Conservation (phyloP, 352 stramenopile genomes). For the Pythium diclinum region DNA sequence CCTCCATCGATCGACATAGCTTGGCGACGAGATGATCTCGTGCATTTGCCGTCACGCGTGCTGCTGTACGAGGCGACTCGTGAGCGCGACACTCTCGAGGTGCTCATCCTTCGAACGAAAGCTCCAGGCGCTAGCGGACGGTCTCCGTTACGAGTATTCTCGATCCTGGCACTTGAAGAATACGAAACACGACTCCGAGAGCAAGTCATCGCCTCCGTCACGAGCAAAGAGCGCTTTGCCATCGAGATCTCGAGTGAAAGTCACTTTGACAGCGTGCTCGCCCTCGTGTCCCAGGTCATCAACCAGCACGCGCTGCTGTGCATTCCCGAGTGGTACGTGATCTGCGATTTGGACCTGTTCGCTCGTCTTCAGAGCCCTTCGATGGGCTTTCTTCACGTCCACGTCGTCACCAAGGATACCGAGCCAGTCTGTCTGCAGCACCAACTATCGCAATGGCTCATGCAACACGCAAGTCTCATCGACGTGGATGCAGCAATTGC, state of each 20-base stretch:
- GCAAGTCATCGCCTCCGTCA: slow-evolving; percentile 24
- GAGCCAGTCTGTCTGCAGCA: not conserved
- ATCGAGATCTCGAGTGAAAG: slow-evolving; percentile 34
- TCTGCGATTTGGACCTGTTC: slow-evolving; percentile 35
- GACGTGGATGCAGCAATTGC: slow-evolving; percentile 7
- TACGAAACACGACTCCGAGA: slow-evolving; percentile 10
- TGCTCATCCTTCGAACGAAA: slow-evolving; percentile 14
- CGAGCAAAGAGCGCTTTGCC: slow-evolving; percentile 39
- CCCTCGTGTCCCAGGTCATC: slow-evolving; percentile 46
- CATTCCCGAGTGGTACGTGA: slow-evolving; percentile 46
- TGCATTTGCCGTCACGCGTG: slow-evolving; percentile 24
- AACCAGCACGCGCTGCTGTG: slow-evolving; percentile 50
- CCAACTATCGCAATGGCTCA: slow-evolving; percentile 12
- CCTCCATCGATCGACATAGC: slow-evolving; percentile 22
- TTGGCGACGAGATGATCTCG: slow-evolving; percentile 25
- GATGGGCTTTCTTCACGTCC: slow-evolving; percentile 21
- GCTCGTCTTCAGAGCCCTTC: slow-evolving; percentile 31
- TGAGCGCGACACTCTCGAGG: slow-evolving; percentile 12
- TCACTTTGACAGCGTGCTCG: slow-evolving; percentile 33
- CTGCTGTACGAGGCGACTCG: slow-evolving; percentile 14
- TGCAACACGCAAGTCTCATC: not conserved
- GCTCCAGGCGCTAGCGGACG: not conserved
- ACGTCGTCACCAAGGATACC: not conserved
- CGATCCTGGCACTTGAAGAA: slow-evolving; percentile 13
- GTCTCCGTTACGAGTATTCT: not conserved